Evolutionary conservation across 495 filamentous ascomycete species (phyloP).

Genomic region (Parachaetomium inaequale): DNA sequence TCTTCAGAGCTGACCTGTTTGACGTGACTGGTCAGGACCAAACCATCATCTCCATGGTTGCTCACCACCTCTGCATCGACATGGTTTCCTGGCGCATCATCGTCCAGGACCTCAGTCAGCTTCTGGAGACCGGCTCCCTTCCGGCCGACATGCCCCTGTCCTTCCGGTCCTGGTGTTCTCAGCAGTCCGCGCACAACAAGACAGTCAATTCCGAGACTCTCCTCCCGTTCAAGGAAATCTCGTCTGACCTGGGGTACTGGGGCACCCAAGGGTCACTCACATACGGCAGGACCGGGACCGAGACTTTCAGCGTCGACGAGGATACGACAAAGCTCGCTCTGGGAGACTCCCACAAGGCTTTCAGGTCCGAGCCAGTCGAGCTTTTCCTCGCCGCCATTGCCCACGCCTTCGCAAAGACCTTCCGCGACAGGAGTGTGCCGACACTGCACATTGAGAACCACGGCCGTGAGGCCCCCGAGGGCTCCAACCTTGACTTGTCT

Average conservation of each 20-base stretch:
- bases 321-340: slow-evolving; percentile 23
- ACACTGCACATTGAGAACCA: slow-evolving; percentile 51
- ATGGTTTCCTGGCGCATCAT: slow-evolving; percentile 62
- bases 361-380: slow-evolving; percentile 33
- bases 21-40: slow-evolving; percentile 30
- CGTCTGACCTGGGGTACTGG: slow-evolving; percentile 29
- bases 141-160: slow-evolving; percentile 34
- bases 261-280: slow-evolving; percentile 24
- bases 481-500: slow-evolving; percentile 49
- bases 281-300: slow-evolving; percentile 19
- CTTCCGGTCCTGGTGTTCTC: slow-evolving; percentile 52
- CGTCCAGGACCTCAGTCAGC: slow-evolving; percentile 52
- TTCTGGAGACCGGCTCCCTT: slow-evolving; percentile 38
- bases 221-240: slow-evolving; percentile 21
- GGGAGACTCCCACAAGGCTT: slow-evolving; percentile 25
- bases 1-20: slow-evolving; percentile 44
- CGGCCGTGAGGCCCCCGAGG: slow-evolving; percentile 53
- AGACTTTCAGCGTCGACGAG: slow-evolving; percentile 27
- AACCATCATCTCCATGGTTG: slow-evolving; percentile 48
- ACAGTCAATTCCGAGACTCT: slow-evolving; percentile 5
- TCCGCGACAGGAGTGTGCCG: slow-evolving; percentile 44
- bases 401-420: slow-evolving; percentile 31
- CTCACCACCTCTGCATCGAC: slow-evolving; percentile 57
- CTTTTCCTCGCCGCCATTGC: slow-evolving; percentile 33
- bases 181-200: slow-evolving; percentile 32